phyloP scores from a whole-genome alignment of 331 rosid genomes.

The Spiraea crenata region DNA sequence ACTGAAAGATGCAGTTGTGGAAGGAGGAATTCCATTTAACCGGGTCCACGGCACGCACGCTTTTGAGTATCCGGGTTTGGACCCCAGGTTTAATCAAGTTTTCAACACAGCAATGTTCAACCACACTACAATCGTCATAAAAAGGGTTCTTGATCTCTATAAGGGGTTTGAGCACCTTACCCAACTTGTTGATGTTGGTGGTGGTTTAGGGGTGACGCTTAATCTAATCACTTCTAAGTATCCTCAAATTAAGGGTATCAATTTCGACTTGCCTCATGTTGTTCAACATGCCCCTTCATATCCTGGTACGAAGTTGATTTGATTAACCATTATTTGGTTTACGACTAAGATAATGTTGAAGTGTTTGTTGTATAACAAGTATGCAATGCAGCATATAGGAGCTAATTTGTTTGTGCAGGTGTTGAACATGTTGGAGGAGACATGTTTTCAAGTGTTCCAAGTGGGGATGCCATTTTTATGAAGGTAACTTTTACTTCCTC shows the following conservation, averaged over 20 bases:
- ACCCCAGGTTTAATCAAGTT: slow-evolving; percentile 20
- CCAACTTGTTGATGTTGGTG: slow-evolving; percentile 38
- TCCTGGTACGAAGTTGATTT: not conserved
- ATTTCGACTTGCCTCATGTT: slow-evolving; percentile 39
- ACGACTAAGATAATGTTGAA: no score
- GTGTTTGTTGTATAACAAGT: no score
- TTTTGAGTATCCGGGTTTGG: slow-evolving; percentile 23
- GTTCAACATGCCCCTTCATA: slow-evolving; percentile 22
- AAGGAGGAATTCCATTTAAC: slow-evolving; percentile 38
- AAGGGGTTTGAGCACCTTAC: slow-evolving; percentile 23
- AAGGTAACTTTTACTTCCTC: slow-evolving; percentile 33
- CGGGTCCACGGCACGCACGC: slow-evolving; percentile 21
- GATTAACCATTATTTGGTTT: no score
- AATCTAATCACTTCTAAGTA: slow-evolving; percentile 21
- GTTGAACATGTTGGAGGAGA: slow-evolving; percentile 54
- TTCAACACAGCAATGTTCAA: slow-evolving; percentile 35
- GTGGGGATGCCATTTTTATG: slow-evolving; percentile 49
- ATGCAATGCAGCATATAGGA: slow-evolving; percentile 1
- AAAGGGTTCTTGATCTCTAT: slow-evolving; percentile 25
- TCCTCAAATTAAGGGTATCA: slow-evolving; percentile 32
- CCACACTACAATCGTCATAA: slow-evolving; percentile 16
- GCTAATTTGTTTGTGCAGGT: slow-evolving; percentile 24
- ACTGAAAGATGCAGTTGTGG: slow-evolving; percentile 31
- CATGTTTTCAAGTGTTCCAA: slow-evolving; percentile 48
- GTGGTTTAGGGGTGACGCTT: slow-evolving; percentile 27